These are phyloP conservation scores for Curvularia sp. DNA, from an alignment of 2,329 filamentous ascomycete genomes.

Conservation along the genomic window DNA sequence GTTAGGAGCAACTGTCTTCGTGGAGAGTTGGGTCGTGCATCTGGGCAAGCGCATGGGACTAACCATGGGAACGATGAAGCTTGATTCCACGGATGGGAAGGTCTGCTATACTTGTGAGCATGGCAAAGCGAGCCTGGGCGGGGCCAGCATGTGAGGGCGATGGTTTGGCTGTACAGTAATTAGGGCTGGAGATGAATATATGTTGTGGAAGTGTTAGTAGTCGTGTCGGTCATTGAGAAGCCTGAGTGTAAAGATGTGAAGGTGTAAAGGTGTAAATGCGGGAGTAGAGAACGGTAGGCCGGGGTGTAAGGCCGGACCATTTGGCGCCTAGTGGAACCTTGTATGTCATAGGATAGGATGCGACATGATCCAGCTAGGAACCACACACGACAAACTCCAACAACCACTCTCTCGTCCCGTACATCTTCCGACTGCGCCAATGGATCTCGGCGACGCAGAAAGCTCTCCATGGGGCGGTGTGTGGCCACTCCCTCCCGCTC, in stretches of 20 bases:
- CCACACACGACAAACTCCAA: conserved; percentile 4
- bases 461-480: conserved; percentile 55
- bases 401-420: conserved; percentile 18
- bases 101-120: conserved; percentile 52
- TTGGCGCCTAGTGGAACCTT: conserved; percentile 5
- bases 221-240: not conserved
- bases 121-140: conserved; percentile 43
- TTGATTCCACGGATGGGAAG: conserved; percentile 46
- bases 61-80: conserved; percentile 52
- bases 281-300: not conserved
- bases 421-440: conserved; percentile 34
- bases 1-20: conserved; percentile 50
- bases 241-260: not conserved
- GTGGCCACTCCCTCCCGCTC: conserved; percentile 4
- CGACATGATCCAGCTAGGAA: conserved; percentile 5
- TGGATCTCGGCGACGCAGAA: conserved; percentile 55
- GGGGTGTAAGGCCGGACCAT: not conserved
- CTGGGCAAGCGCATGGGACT: conserved; percentile 53
- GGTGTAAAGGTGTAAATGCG: not conserved
- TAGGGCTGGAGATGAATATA: not conserved
- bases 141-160: conserved; percentile 27
- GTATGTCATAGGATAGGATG: conserved; percentile 9
- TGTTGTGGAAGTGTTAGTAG: not conserved
- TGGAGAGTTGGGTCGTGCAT: conserved; percentile 56
- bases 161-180: not conserved